phyloP scores from a whole-genome alignment of 352 stramenopile genomes.

The Phytophthora foliorum region DNA sequence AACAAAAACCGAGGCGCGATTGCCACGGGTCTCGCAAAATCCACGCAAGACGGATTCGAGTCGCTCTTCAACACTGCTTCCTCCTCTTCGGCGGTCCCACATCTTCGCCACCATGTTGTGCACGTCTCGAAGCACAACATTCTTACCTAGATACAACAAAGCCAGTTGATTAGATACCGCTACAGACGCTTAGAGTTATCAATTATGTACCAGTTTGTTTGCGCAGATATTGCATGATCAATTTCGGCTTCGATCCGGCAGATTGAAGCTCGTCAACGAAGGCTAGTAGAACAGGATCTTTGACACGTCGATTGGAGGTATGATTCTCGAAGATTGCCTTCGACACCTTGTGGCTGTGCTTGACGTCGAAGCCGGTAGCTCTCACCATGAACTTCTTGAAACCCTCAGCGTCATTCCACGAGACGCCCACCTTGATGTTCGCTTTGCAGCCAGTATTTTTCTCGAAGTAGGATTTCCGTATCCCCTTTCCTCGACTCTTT shows the following conservation, averaged over 20 bases:
- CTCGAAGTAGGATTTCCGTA: conserved; percentile 8
- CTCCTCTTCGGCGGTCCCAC: neutral
- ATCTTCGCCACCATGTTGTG: conserved; percentile 15
- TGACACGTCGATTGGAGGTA: neutral
- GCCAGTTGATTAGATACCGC: too few species aligned
- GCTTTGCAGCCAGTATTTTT: conserved; percentile 10
- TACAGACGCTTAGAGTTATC: too few species aligned
- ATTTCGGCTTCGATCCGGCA: neutral
- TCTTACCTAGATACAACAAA: conserved; percentile 10
- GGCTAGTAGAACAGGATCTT: neutral
- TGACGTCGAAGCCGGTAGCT: conserved; percentile 2
- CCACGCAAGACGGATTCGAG: neutral
- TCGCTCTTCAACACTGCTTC: neutral
- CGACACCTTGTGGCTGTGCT: too few species aligned
- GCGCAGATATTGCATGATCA: too few species aligned
- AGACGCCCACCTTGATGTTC: conserved; percentile 10
- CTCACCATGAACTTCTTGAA: conserved; percentile 5
- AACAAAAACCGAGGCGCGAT: conserved; percentile 6
- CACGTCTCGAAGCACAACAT: conserved; percentile 7
- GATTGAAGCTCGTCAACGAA: conserved; percentile 9
- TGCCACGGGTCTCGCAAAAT: conserved; percentile 4
- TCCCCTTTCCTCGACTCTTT: conserved; percentile 12
- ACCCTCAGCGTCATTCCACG: conserved; percentile 1
- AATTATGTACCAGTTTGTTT: neutral
- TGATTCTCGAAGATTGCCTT: conserved; percentile 11